Evolutionary conservation across 2,329 filamentous ascomycete genomes (phyloP), one percentile per base, ranked within the genome.

Genomic region (Ambrosiella beaveri): DNA sequence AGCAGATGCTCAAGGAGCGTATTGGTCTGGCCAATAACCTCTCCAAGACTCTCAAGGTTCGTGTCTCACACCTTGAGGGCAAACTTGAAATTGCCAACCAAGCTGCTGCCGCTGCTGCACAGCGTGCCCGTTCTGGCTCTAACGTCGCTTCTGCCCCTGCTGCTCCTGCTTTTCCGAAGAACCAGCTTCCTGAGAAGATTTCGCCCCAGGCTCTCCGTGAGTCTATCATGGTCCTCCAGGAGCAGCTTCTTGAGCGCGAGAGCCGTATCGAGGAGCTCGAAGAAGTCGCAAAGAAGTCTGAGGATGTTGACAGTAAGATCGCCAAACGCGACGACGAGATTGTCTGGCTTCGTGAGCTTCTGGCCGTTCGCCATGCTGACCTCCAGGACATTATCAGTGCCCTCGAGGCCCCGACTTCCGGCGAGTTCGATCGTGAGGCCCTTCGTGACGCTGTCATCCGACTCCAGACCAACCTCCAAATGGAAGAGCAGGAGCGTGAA

Each of bases 401-500:
- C 5, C 76, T 97, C 36, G 84, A 85, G 2, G 77, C 82, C 62
- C 52, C 52, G 9, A 36, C 84, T 9, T 53, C 56, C 12, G 84
- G 89, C 3, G 74, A 77, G 35, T 93, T 87, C 67, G 84, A 97
- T 68, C 80, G 81, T 59, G 81, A 88, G 62, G 78, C 80, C 5
- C 86, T 96, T 62, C 87, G 86, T 65, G 90, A 97, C 67, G 89
- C 90, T 5, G 87, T 88, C 40, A 97, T 97, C 64, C 85, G 93
- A 57, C 82, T 98, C 61, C 88, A 88, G 68, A 88, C 93, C 12
- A 96, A 95, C 66, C 75, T 98, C 40, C 88, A 97, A 68, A 98
- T 98, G 93, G 91, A 98, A 69, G 87, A 94, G 67, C 88, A 95
- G 68, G 90, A 96, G 71, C 87, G 88, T 56, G 91, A 97, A 69